Conservation (phyloP, 1,284 basidiomycete species). For the Ganoderma boninense region DNA sequence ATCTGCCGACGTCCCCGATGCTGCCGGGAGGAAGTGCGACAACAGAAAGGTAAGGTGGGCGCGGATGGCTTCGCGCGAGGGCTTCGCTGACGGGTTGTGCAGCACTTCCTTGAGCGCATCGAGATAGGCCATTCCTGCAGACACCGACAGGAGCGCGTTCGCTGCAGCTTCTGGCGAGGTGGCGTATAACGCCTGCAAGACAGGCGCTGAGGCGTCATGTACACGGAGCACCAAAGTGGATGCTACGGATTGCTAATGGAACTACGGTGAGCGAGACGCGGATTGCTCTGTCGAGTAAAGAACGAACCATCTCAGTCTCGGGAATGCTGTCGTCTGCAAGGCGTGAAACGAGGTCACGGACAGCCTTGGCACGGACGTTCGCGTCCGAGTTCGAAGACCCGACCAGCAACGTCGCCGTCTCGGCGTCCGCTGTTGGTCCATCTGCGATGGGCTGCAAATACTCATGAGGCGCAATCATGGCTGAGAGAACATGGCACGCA, state of each 20-base stretch:
- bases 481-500: slow-evolving; percentile 39
- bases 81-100: slow-evolving; percentile 48
- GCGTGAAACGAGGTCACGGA: slow-evolving; percentile 56
- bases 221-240: slow-evolving; percentile 27
- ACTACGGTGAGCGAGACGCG: neutral
- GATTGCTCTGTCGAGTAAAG: neutral
- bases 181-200: slow-evolving; percentile 75
- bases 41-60: slow-evolving; percentile 73
- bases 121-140: slow-evolving; percentile 62
- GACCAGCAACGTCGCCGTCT: slow-evolving; percentile 53
- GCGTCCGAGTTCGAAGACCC: slow-evolving; percentile 62
- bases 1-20: slow-evolving; percentile 5
- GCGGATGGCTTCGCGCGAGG: slow-evolving; percentile 59
- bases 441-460: slow-evolving; percentile 10
- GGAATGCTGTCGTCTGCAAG: slow-evolving; percentile 43
- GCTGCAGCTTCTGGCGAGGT: slow-evolving; percentile 48
- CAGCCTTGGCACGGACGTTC: slow-evolving; percentile 58
- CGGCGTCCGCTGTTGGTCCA: slow-evolving; percentile 9
- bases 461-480: neutral
- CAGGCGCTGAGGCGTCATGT: slow-evolving; percentile 66
- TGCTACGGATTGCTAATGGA: slow-evolving; percentile 15
- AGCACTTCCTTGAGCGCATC: slow-evolving; percentile 57
- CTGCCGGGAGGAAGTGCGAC: slow-evolving; percentile 49
- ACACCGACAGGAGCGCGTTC: slow-evolving; percentile 55
- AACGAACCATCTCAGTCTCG: slow-evolving; percentile 51